Conservation (phyloP, 2,329 filamentous ascomycete species). For the Talaromyces albobiverticillius region DNA sequence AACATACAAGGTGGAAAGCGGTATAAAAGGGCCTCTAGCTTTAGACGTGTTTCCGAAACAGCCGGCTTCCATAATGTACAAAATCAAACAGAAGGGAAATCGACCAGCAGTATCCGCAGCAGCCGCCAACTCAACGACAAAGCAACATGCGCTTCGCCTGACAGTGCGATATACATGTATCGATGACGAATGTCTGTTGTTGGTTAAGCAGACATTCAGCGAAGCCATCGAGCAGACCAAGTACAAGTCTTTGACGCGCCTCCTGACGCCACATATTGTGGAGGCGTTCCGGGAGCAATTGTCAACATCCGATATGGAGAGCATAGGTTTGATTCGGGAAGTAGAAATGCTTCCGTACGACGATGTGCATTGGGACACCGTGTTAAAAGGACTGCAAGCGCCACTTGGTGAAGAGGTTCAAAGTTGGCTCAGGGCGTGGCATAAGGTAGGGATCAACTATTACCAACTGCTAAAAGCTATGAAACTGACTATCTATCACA, state of each 20-base stretch:
- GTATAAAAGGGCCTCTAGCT: conserved; percentile 40
- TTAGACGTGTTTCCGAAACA: conserved; percentile 75
- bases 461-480: too few species aligned
- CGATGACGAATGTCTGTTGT: conserved; percentile 65
- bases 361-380: conserved; percentile 52
- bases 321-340: conserved; percentile 53
- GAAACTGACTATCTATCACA: conserved; percentile 19
- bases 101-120: not conserved
- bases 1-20: conserved; percentile 55
- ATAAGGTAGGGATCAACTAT: conserved; percentile 52
- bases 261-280: conserved; percentile 53
- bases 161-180: conserved; percentile 73
- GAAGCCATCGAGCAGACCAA: conserved; percentile 46
- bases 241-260: conserved; percentile 45
- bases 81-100: conserved; percentile 51
- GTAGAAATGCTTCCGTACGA: conserved; percentile 52
- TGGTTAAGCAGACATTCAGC: conserved; percentile 46
- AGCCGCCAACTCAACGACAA: conserved; percentile 14
- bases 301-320: conserved; percentile 51
- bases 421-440: conserved; percentile 57
- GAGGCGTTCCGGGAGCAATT: conserved; percentile 46
- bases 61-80: conserved; percentile 77
- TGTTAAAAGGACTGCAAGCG: conserved; percentile 51
- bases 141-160: conserved; percentile 50
- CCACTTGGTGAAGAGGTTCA: conserved; percentile 43